Evolutionary conservation across 176 grass and related monocot genomes (phyloP).

Genomic region (Bolboschoenus planiculmis): DNA sequence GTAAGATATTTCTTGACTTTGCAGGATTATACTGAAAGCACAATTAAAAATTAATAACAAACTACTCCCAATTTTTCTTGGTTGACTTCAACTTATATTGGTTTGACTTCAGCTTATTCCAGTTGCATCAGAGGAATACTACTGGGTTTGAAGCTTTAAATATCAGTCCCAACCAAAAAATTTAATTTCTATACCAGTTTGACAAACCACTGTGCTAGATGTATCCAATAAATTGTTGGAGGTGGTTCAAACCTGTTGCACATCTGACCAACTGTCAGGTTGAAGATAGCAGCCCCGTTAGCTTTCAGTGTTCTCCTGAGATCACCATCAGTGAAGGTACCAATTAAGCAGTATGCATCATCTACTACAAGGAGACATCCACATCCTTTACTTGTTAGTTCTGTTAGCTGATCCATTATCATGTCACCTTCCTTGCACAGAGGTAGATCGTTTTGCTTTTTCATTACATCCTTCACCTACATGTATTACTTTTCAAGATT

Average conservation of each 20-base stretch:
- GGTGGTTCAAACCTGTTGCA: conserved; percentile 71
- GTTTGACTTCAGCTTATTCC: background rate
- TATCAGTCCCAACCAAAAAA: conserved; percentile 10
- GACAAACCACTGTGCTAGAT: background rate
- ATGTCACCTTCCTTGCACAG: conserved; percentile 85
- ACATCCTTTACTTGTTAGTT: conserved; percentile 92
- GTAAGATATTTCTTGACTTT: background rate
- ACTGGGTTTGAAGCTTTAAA: background rate
- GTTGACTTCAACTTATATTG: background rate
- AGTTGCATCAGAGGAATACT: background rate
- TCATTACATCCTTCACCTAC: conserved; percentile 99
- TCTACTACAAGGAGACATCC: conserved; percentile 93
- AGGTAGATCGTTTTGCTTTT: conserved; percentile 92
- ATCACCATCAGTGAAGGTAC: conserved; percentile 87
- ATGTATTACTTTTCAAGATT: background rate
- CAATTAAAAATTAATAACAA: no score
- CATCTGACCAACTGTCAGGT: conserved; percentile 87
- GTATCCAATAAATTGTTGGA: background rate
- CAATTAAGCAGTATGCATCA: conserved; percentile 64
- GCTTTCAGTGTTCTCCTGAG: conserved; percentile 75
- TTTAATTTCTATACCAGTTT: background rate
- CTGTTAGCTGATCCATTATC: conserved; percentile 96
- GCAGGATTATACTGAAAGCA: background rate
- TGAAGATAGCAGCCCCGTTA: conserved; percentile 63
- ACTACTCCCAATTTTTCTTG: background rate